Base-by-base conservation (phyloP, 345 rosid genomes). In the Heritiera littoralis region DNA sequence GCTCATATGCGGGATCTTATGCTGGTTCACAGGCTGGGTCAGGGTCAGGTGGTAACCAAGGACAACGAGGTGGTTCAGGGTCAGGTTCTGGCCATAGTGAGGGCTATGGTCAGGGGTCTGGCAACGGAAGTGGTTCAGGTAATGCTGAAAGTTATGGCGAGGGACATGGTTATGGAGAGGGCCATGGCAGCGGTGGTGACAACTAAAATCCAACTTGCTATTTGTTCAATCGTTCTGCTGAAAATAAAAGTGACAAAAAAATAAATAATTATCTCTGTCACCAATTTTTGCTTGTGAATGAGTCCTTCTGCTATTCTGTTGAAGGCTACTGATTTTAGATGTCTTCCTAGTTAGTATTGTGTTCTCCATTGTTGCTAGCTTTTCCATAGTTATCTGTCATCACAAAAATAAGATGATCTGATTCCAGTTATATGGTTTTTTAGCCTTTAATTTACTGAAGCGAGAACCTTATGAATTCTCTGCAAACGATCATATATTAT, bases 131-230 rank as follows among this genome's bases (percentile, higher is more conserved):
- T 64, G 84, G 86, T 0, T 40, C 79, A 2, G 88, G 88, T 13
- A 58, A 63, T 23, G 87, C 84, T 18, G 75, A 80, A 41, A 83
- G 83, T 1, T 68, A 82, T 9, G 87, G 85, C 13, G 82, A 78
- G 73, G 86, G 86, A 11, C 38, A 51, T 32, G 88, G 88, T 7
- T 69, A 78, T 12, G 84, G 86, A 7, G 74, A 77, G 40, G 88
- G 84, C 9, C 55, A 82, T 23, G 84, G 86, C 46, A 52, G 79
- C 5, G 81, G 84, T 2, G 61, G 77, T 52, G 81, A 76, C 30
- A 77, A 83, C 40, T 77, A 69, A 81, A 40, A 23, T 15, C 23
- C 11, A 3, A 14, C 45, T 7, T 51, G 43, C 7, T 51, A 30
- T 9, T 23, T 23, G 28, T 23, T 23, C 28, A 23, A 23, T 23